Evolutionary conservation across 495 filamentous ascomycete species (phyloP), one percentile per base, ranked within the genome.

Genomic region (Patellaria atrata): DNA sequence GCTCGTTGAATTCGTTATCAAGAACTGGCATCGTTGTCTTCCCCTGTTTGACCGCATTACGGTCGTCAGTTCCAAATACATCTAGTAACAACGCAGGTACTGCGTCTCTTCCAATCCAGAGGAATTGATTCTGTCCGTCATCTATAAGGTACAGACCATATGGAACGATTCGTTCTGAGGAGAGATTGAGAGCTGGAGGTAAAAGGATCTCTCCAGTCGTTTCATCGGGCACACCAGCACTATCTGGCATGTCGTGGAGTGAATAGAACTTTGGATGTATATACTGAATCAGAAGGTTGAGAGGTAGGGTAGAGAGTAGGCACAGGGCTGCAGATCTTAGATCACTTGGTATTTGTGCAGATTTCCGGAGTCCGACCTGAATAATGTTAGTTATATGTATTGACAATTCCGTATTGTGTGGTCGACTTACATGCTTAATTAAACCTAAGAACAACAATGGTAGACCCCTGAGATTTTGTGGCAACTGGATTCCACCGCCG

Each of bases 101-200:
- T 0, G 87, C 80, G 43, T 96, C 85, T 19, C 84, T 71, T 11
- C 89, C 89, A 17, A 97, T 72, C 91, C 91, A 97, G 34, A 97
- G 63, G 68, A 97, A 97, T 52, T 97, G 91, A 11, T 82, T 92
- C 54, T 94, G 86, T 11, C 84, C 85, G 51, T 97, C 89, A 50
- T 96, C 91, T 49, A 97, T 91, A 35, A 97, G 71, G 55, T 97
- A 96, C 1, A 96, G 69, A n/a, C 89, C 89, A 52, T 85, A 94
- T 0, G 82, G 70, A n/a, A 84, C 81, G 27, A 97, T 64, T 20
- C 77, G 71, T 47, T 82, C 80, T 0, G 84, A 89, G 11, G 85
- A 84, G 42, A 96, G 67, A 55, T 94, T 96, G 50, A 81, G 57
- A 1, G 80, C 65, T 5, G 79, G 84, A 8, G 89, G 89, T 8